Evolutionary conservation across 2,329 filamentous ascomycete genomes (phyloP).

Genomic region (Colletotrichum filicis): DNA sequence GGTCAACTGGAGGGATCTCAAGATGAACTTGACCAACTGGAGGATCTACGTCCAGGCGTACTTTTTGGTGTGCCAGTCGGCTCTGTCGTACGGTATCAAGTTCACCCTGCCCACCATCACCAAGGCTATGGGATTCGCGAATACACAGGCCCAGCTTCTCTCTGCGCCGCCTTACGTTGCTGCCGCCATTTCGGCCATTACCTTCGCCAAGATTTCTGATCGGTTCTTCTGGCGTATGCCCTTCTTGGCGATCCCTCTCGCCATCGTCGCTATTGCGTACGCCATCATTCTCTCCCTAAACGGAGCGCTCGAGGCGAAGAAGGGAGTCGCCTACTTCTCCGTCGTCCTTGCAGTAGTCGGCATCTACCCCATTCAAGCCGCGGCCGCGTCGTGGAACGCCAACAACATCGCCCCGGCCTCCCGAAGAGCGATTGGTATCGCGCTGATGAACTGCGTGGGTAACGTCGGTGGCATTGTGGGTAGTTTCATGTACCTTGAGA

Average conservation of each 20-base stretch:
- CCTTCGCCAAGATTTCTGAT: slow-evolving; percentile 74
- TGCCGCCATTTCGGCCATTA: slow-evolving; percentile 61
- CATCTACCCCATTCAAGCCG: slow-evolving; percentile 36
- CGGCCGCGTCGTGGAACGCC: slow-evolving; percentile 34
- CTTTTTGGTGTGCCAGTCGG: slow-evolving; percentile 43
- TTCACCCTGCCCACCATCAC: slow-evolving; percentile 51
- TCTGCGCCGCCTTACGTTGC: slow-evolving; percentile 41
- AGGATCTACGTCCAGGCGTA: slow-evolving; percentile 48
- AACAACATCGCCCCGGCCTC: slow-evolving; percentile 42
- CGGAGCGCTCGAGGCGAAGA: slow-evolving; percentile 21
- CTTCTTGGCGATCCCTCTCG: slow-evolving; percentile 31
- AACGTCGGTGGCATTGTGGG: slow-evolving; percentile 43
- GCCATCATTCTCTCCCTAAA: slow-evolving; percentile 30
- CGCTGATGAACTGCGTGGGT: slow-evolving; percentile 43
- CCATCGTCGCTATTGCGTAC: slow-evolving; percentile 31
- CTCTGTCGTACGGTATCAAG: slow-evolving; percentile 47
- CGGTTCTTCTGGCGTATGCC: slow-evolving; percentile 71
- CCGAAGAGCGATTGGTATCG: slow-evolving; percentile 41
- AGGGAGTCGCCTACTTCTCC: slow-evolving; percentile 31
- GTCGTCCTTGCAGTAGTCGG: slow-evolving; percentile 33
- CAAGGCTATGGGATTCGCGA: slow-evolving; percentile 47
- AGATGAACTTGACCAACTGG: slow-evolving; percentile 44
- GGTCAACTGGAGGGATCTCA: slow-evolving; percentile 42
- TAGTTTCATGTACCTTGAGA: slow-evolving; percentile 42
- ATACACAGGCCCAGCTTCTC: slow-evolving; percentile 43